Base-by-base conservation (phyloP, 306 rosid species). In the Quercus dentata region DNA sequence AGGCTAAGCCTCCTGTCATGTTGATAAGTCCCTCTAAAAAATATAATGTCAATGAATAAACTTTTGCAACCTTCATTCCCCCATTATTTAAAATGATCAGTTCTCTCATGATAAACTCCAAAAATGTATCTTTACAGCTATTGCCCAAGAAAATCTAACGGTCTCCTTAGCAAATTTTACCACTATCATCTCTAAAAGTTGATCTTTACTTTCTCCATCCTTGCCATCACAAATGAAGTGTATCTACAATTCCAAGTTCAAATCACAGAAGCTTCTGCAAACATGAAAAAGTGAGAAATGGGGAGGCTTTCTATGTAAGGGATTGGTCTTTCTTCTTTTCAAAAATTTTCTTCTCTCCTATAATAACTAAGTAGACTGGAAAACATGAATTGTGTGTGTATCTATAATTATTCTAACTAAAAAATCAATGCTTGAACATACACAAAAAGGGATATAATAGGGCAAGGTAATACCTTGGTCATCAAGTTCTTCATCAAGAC, bases 391-490 rank as follows among this genome's bases (percentile, higher is more conserved):
- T 4, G 30, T 23, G 65, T 59, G 25, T 67, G 19, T 19, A 33
- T 67, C 51, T 67, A 33, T 52, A 82, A 64, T 31, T 27, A 71
- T 28, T 78, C 52, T 27, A 68, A 64, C 44, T 64, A 63, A 63
- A 30, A 64, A 64, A 6, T 64, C 44, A 64, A 64, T 31, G 14
- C 23, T 19, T 18, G 25, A 67, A 33, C 51, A 67, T 8, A 19
- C 14, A 19, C 13, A 44, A 73, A 49, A 63, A 49, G 56, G 49
- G 35, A 12, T 69, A 30, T 68, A 0, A 38, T 7, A 38, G 64
- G 56, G 30, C 44, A 25, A 31, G 49, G 49, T 9, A 12, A 68
- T 91, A 95, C 99, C 98, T 93, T 86, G 98, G 52, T 61, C 92
- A 82, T 82, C 88, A 59, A 38, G 31, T 68, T 83, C 85, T 80